Conservation (phyloP, 2,329 filamentous ascomycete genomes). For the Boeremia exigua region DNA sequence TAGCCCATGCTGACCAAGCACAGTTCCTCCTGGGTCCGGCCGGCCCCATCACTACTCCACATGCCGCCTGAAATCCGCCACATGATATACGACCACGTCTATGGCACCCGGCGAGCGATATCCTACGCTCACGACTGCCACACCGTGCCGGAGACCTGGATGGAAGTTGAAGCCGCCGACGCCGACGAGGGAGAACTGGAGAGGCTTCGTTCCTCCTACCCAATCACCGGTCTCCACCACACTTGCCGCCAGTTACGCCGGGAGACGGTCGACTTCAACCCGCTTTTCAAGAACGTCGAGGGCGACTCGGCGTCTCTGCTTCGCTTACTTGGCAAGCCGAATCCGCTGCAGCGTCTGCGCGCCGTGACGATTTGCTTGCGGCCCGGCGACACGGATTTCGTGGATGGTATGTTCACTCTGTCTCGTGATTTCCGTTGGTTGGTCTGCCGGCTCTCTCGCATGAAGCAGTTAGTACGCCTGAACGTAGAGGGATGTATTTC, state of each 20-base stretch:
- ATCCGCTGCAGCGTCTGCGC: background rate
- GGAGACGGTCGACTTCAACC: background rate
- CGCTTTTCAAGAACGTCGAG: background rate
- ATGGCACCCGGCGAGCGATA: background rate
- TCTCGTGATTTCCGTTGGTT: background rate
- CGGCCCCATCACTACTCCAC: background rate
- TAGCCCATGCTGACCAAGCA: background rate
- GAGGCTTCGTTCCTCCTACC: background rate
- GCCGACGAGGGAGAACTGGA: constrained; percentile 12
- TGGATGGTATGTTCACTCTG: background rate
- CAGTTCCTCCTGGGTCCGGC: background rate
- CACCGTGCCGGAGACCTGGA: background rate
- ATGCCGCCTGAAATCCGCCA: background rate
- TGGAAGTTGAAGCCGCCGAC: background rate
- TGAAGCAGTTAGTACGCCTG: background rate
- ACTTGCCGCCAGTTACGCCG: background rate
- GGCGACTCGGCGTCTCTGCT: background rate
- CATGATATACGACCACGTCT: background rate
- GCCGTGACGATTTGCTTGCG: background rate
- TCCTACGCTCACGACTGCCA: background rate
- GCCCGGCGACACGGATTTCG: background rate
- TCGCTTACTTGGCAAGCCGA: background rate
- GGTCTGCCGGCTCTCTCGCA: background rate
- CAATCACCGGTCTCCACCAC: background rate
- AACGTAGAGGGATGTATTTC: background rate